Base-by-base conservation (phyloP, 2,329 filamentous ascomycete species). In the Orbilia oligospora region DNA sequence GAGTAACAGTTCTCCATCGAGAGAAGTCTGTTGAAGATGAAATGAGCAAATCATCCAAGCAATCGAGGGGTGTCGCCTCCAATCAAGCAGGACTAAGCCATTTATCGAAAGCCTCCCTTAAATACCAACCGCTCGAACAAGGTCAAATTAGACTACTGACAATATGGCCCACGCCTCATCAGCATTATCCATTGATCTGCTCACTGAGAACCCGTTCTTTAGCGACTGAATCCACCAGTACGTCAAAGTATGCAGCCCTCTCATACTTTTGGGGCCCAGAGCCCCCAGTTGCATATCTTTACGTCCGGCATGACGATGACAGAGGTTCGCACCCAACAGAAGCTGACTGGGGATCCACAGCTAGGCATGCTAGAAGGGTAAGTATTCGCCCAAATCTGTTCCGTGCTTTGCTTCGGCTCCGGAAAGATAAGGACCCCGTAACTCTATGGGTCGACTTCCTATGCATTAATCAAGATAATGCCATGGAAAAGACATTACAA, bases 261-360 rank as follows among this genome's bases (percentile, higher is more conserved):
- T 61, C 56, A 24, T 61, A 61, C 36, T 61, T 24, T 24, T 61
- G 56, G 56, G 56, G 56, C 8, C 9, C n/a, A 16, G 56, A 61
- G 1, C 4, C n/a, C 16, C 33, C 56, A 16, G 10, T 0, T 2
- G 56, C 56, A 14, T 24, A 16, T 16, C 8, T 61, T 24, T 61
- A 61, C 18, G n/a, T n/a, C n/a, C n/a, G n/a, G n/a, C n/a, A n/a
- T n/a, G n/a, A n/a, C n/a, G n/a, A n/a, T n/a, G n/a, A n/a, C n/a
- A n/a, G n/a, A n/a, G n/a, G n/a, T n/a, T n/a, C n/a, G n/a, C n/a
- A 16, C 38, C 22, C 0, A 63, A 63, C 18, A 30, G 36, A 44
- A 8, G 18, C 18, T 1, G 46, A 63, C 36, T 63, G 56, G 56
- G 56, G 56, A 4, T 44, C 36, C 3, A 46, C 14, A 2, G 56